phyloP scores from a whole-genome alignment of 2,329 filamentous ascomycete genomes.

The Alternaria arborescens region DNA sequence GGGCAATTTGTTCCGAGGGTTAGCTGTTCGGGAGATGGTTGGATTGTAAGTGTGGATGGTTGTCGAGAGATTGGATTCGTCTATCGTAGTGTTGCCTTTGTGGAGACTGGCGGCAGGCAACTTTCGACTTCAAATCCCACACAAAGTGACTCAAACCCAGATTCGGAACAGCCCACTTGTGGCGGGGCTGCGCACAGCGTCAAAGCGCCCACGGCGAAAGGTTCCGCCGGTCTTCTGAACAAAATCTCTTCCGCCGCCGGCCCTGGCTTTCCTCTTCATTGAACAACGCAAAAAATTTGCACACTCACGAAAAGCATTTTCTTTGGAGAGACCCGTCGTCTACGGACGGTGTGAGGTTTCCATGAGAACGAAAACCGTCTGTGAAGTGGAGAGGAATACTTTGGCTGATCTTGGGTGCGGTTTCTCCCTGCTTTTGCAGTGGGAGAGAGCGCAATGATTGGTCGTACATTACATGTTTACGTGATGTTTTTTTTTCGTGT shows the following conservation, averaged over 20 bases:
- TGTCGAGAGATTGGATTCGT: not conserved
- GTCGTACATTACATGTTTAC: conserved; percentile 56
- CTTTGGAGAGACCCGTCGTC: conserved; percentile 57
- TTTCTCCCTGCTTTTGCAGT: conserved; percentile 59
- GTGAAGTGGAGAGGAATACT: conserved; percentile 62
- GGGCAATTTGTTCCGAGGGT: conserved; percentile 23
- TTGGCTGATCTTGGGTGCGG: conserved; percentile 67
- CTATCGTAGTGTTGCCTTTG: conserved; percentile 11
- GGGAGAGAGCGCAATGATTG: conserved; percentile 68
- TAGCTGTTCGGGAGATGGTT: not conserved
- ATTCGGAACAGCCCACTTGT: conserved; percentile 37
- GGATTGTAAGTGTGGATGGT: not conserved
- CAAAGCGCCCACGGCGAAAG: conserved; percentile 21
- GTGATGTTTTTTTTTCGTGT: not conserved
- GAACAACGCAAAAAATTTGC: conserved; percentile 67
- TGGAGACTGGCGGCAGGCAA: conserved; percentile 18
- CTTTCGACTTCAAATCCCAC: conserved; percentile 35
- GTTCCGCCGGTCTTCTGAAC: conserved; percentile 28
- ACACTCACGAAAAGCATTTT: conserved; percentile 67
- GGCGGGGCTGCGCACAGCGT: conserved; percentile 34
- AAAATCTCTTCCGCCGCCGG: conserved; percentile 37
- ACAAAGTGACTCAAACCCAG: conserved; percentile 49
- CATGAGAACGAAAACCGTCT: conserved; percentile 68
- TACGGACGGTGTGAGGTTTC: conserved; percentile 52
- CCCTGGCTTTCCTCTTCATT: conserved; percentile 53